Percentiles rank a stretch among this genome's conserved stretches.
These are phyloP conservation scores for Solanum rostratum DNA, from an alignment of 257 asterid species.

Conservation along the genomic window DNA sequence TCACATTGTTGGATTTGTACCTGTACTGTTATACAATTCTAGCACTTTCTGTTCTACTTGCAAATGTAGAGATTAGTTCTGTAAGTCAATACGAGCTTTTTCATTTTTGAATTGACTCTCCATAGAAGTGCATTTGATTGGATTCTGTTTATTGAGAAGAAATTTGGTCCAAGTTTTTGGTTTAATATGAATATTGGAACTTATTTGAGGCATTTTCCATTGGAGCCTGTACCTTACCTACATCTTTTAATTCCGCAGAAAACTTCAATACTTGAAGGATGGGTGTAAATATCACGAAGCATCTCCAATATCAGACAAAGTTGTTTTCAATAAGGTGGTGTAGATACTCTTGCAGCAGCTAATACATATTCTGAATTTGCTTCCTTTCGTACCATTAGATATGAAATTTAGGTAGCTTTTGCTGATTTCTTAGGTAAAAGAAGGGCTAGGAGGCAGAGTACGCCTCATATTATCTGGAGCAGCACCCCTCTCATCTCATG, in stretches of 20 bases:
- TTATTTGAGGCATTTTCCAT: not conserved
- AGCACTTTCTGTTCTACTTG: not conserved
- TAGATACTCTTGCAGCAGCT: not conserved
- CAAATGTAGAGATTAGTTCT: not conserved
- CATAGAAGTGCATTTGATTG: not conserved
- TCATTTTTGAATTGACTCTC: not conserved
- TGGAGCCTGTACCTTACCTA: not conserved
- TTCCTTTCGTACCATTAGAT: not conserved
- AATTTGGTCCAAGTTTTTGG: not conserved
- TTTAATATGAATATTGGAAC: not conserved
- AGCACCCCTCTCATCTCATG: conserved; percentile 96
- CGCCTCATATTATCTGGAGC: conserved; percentile 93
- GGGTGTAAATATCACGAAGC: conserved; percentile 69
- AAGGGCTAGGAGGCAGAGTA: conserved; percentile 89
- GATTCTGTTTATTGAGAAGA: not conserved
- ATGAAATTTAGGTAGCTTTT: not conserved
- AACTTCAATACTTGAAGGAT: conserved; percentile 58
- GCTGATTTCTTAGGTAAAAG: conserved; percentile 46
- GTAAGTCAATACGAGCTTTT: not conserved
- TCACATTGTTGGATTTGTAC: not conserved
- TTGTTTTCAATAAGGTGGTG: conserved; percentile 84
- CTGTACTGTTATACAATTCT: not conserved
- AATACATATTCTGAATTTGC: not conserved
- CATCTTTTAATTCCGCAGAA: conserved; percentile 33
- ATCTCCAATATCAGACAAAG: conserved; percentile 61